Percentiles rank a stretch among this genome's conserved stretches.
Evolutionary conservation across 495 filamentous ascomycete species (phyloP).

Genomic region (Neurospora cerealis): DNA sequence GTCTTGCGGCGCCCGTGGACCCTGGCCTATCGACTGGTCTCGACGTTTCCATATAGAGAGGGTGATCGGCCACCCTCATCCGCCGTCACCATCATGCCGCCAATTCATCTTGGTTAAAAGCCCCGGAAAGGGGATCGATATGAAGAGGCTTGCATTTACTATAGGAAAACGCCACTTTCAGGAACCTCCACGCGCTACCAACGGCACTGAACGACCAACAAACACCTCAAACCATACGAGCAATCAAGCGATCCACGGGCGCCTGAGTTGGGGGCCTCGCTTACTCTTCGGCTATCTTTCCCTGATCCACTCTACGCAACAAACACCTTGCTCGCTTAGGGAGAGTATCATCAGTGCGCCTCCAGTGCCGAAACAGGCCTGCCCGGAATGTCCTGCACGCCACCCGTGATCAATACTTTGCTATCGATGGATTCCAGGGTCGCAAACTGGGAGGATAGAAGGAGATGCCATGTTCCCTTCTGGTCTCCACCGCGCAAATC

Average conservation of each 20-base stretch:
- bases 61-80: slow-evolving; percentile 1
- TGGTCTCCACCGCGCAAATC: neutral
- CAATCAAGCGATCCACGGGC: neutral
- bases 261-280: neutral
- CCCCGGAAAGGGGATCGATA: neutral
- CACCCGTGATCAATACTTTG: neutral
- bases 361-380: neutral
- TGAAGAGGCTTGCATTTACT: neutral
- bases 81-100: neutral
- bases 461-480: neutral
- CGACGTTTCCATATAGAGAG: neutral
- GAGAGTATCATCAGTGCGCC: neutral
- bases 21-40: neutral
- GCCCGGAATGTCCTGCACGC: neutral
- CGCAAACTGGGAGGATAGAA: neutral
- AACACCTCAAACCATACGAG: neutral
- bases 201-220: neutral
- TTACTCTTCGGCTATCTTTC: neutral
- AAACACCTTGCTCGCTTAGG: neutral
- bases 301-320: neutral
- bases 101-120: neutral
- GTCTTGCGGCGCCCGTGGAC: slow-evolving; percentile 2
- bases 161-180: neutral
- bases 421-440: neutral
- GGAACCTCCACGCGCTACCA: neutral